Evolutionary conservation across 345 rosid genomes (phyloP), one percentile per base, ranked within the genome.

Genomic region (Populus deltoides): DNA sequence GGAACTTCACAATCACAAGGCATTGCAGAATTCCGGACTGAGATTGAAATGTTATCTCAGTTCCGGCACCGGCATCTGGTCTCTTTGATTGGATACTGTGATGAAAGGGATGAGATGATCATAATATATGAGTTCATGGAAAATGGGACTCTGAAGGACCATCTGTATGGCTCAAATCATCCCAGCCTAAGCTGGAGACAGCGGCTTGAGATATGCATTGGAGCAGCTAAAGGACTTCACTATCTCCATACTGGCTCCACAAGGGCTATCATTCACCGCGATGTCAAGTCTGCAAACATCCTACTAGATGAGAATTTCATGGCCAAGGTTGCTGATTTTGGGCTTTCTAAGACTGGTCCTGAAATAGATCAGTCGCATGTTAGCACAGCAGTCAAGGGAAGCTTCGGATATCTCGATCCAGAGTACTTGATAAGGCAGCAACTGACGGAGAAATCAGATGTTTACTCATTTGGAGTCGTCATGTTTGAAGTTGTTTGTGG

Each of bases 291-390:
- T 0, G 92, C 96, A 15, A 91, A 91, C 78, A 90, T 91, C 71
- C 83, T 91, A 7, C 84, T 91, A 1, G 92, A 91, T 53, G 92
- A 89, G 73, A 90, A 82, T 69, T 83, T 89, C 74, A 86, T 88
- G 87, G 93, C 96, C 12, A 91, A 91, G 78, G 96, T 91, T 68
- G 92, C 96, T 18, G 92, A 91, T 59, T 91, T 91, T 49, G 96
- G 96, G 62, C 78, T 91, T 41, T 91, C 93, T 7, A 91, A 90
- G 74, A 80, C 86, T 18, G 93, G 96, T 49, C 96, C 93, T 0
- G 88, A 89, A 68, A 75, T 90, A 13, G 93, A 90, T 75, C 90
- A 90, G 68, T 87, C 96, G 1, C 91, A 91, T 85, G 92, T 91
- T 51, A 91, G 96, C 39, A 91, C 96, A 7, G 90, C 91, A 13